Conservation (phyloP, 2,329 filamentous ascomycete species). For the Lachnellula subtilissima region DNA sequence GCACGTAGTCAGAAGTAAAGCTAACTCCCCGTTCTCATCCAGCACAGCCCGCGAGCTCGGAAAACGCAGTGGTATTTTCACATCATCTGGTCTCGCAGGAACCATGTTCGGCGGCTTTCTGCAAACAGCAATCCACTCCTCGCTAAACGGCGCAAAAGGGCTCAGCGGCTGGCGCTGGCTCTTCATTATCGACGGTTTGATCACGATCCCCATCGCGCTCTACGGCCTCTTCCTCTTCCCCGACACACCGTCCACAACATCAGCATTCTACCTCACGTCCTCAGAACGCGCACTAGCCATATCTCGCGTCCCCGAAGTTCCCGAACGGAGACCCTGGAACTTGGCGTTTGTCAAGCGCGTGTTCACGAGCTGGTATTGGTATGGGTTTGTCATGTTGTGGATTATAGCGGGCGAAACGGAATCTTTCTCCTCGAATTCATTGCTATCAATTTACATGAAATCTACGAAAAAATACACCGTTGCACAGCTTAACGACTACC, state of each 20-base stretch:
- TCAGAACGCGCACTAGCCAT: slow-evolving; percentile 40
- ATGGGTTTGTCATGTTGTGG: slow-evolving; percentile 63
- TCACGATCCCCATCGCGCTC: slow-evolving; percentile 51
- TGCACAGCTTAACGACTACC: slow-evolving; percentile 48
- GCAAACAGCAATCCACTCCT: slow-evolving; percentile 39
- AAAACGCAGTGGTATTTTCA: slow-evolving; percentile 58
- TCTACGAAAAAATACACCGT: slow-evolving; percentile 42
- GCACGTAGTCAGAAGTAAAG: too few relatives aligned
- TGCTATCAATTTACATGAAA: slow-evolving; percentile 48
- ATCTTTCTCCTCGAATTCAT: slow-evolving; percentile 61
- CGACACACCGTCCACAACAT: slow-evolving; percentile 39
- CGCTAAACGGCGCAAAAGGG: slow-evolving; percentile 39
- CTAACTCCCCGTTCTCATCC: too few relatives aligned
- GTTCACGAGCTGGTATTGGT: slow-evolving; percentile 58
- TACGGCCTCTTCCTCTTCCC: slow-evolving; percentile 48
- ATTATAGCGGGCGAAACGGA: slow-evolving; percentile 68
- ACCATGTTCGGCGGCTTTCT: slow-evolving; percentile 61
- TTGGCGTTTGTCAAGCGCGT: slow-evolving; percentile 49
- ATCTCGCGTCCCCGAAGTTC: slow-evolving; percentile 39
- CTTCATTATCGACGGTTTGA: slow-evolving; percentile 49
- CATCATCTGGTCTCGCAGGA: slow-evolving; percentile 53
- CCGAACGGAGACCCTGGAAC: slow-evolving; percentile 39
- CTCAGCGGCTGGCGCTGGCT: slow-evolving; percentile 49
- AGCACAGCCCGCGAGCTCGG: slow-evolving; percentile 52
- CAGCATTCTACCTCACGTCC: slow-evolving; percentile 38